Evolutionary conservation across 2,329 filamentous ascomycete genomes (phyloP).

Genomic region (Neofusicoccum ribis): DNA sequence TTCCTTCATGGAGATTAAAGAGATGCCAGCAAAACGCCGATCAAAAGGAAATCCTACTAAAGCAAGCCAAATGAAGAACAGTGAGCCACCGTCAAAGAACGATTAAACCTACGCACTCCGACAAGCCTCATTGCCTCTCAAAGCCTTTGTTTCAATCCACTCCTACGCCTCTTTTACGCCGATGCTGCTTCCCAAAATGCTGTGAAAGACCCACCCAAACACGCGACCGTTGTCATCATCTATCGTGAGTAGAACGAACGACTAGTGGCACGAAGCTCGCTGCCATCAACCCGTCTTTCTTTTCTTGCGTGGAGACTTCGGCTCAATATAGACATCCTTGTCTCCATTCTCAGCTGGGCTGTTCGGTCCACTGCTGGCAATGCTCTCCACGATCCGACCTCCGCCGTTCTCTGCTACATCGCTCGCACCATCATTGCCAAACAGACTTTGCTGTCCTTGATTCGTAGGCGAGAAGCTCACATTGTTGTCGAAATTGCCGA

Average conservation of each 20-base stretch:
- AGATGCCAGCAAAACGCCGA: background rate
- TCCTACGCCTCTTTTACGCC: slow-evolving; percentile 10
- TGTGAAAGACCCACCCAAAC: background rate
- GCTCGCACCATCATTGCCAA: slow-evolving; percentile 1
- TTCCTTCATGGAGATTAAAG: too few relatives aligned
- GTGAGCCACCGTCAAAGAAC: background rate
- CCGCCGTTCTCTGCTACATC: slow-evolving; percentile 19
- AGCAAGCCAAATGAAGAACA: background rate
- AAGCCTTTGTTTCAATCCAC: background rate
- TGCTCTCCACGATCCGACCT: slow-evolving; percentile 33
- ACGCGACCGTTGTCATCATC: background rate
- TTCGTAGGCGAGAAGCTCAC: slow-evolving; percentile 21
- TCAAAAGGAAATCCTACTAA: background rate
- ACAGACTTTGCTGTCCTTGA: background rate
- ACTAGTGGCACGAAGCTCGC: too few relatives aligned
- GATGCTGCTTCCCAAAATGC: background rate
- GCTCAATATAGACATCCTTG: background rate
- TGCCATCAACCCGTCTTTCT: slow-evolving; percentile 13
- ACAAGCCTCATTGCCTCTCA: background rate
- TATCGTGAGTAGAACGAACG: background rate
- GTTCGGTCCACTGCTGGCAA: slow-evolving; percentile 32
- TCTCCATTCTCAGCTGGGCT: slow-evolving; percentile 25
- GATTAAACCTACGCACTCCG: background rate
- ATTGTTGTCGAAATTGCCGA: slow-evolving; percentile 21
- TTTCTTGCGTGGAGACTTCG: slow-evolving; percentile 16